These are phyloP conservation scores for Dicorynia guianensis DNA, from an alignment of 306 rosid species.

Conservation along the genomic window DNA sequence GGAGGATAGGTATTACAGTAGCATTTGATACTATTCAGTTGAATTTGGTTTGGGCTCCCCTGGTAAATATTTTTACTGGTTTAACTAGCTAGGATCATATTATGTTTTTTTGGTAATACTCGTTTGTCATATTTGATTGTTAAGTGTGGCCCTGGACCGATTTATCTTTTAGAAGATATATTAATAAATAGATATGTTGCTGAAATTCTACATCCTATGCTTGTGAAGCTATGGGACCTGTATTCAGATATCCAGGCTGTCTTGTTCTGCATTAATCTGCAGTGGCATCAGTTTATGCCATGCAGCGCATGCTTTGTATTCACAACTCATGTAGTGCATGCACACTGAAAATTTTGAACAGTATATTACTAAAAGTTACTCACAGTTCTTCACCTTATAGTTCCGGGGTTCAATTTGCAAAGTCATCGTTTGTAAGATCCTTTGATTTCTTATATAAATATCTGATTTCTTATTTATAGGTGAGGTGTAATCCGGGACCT, in stretches of 20 bases:
- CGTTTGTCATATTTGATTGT: slow-evolving; percentile 26
- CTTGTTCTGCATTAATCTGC: slow-evolving; percentile 16
- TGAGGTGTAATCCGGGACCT: too few species aligned
- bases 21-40: not conserved
- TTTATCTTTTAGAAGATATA: slow-evolving; percentile 10
- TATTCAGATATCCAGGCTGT: not conserved
- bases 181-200: slow-evolving; percentile 28
- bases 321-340: slow-evolving; percentile 9
- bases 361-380: too few species aligned
- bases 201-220: not conserved
- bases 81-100: slow-evolving; percentile 14
- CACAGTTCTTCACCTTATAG: too few species aligned
- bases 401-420: too few species aligned
- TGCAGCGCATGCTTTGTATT: not conserved
- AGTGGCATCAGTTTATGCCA: not conserved
- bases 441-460: too few species aligned
- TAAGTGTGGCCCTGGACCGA: not conserved
- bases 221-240: slow-evolving; percentile 18
- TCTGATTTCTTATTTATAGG: too few species aligned
- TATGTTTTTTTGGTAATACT: slow-evolving; percentile 13
- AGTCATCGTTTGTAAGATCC: too few species aligned
- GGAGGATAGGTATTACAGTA: slow-evolving; percentile 1
- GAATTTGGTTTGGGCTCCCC: slow-evolving; percentile 9
- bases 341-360: not conserved
- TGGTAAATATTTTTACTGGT: slow-evolving; percentile 30